phyloP scores from a whole-genome alignment of 2,329 filamentous ascomycete genomes.

The Fusarium musae region DNA sequence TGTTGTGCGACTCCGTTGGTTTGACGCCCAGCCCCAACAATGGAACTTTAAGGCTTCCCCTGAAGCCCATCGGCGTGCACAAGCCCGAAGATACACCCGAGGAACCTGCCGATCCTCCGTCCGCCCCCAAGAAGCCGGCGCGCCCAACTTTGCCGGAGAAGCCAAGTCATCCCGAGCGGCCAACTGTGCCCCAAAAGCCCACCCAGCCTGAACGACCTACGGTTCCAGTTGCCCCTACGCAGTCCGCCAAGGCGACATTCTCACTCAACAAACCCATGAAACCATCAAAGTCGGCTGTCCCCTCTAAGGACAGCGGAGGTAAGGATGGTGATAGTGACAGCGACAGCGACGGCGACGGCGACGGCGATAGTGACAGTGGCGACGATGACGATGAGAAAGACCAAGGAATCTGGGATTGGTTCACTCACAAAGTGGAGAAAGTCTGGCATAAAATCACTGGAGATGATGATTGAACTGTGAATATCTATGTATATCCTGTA shows the following conservation, averaged over 20 bases:
- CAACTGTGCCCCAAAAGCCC: constrained; percentile 29
- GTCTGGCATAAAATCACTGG: constrained; percentile 59
- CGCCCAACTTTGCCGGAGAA: constrained; percentile 37
- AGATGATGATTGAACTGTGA: constrained; percentile 34
- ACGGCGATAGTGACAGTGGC: constrained; percentile 17
- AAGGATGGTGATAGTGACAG: constrained; percentile 22
- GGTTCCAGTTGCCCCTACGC: constrained; percentile 17
- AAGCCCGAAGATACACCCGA: constrained; percentile 59
- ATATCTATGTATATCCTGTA: not conserved
- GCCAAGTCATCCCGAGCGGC: constrained; percentile 28
- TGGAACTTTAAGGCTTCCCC: constrained; percentile 80
- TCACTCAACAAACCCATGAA: constrained; percentile 32
- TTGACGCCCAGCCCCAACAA: constrained; percentile 83
- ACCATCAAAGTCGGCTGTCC: constrained; percentile 24
- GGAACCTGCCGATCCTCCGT: constrained; percentile 63
- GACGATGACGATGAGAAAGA: constrained; percentile 45
- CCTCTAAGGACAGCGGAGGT: constrained; percentile 25
- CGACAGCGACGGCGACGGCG: not conserved
- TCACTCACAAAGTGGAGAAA: constrained; percentile 59
- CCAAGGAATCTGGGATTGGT: constrained; percentile 62
- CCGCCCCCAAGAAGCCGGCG: constrained; percentile 26
- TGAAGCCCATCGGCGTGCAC: constrained; percentile 73
- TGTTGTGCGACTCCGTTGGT: constrained; percentile 87
- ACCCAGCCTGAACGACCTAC: constrained; percentile 24
- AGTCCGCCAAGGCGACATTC: constrained; percentile 33